Percentiles rank a stretch among this genome's conserved stretches.
phyloP scores from a whole-genome alignment of 768 basidiomycete species.

The Tricholoma flavovirens region DNA sequence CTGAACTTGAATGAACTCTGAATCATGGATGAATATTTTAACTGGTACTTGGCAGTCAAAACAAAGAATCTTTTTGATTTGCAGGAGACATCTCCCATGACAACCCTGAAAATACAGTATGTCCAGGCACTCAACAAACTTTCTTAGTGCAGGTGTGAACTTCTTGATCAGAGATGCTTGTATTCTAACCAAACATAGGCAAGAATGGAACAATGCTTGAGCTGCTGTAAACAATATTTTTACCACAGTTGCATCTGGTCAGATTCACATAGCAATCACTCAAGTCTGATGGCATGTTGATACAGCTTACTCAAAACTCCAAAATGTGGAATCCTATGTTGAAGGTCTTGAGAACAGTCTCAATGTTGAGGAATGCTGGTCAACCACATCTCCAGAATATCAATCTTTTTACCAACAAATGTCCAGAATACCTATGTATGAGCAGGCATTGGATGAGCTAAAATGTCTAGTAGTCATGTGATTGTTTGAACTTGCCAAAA shows the following conservation, averaged over 20 bases:
- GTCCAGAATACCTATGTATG: slow-evolving; percentile 2
- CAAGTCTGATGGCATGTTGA: background rate
- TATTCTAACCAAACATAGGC: background rate
- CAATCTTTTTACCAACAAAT: background rate
- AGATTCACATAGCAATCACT: background rate
- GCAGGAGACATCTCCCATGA: background rate
- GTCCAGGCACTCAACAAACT: background rate
- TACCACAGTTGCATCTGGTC: background rate
- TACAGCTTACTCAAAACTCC: too few species aligned
- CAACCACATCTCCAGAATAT: background rate
- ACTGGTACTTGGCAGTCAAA: background rate
- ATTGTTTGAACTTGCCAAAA: slow-evolving; percentile 18
- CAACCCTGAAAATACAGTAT: background rate
- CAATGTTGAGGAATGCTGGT: background rate
- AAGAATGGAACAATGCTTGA: background rate
- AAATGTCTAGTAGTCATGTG: slow-evolving; percentile 14
- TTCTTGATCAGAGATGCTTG: background rate
- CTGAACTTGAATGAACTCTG: background rate
- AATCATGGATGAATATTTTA: slow-evolving; percentile 1
- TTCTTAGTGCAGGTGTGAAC: background rate
- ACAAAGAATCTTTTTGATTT: background rate
- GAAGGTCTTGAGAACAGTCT: too few species aligned
- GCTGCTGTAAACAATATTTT: background rate
- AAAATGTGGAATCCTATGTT: too few species aligned
- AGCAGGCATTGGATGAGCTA: slow-evolving; percentile 14